These are phyloP conservation scores for Sanguinoderma infundibulare DNA, from an alignment of 1,284 basidiomycete species.

Conservation along the genomic window DNA sequence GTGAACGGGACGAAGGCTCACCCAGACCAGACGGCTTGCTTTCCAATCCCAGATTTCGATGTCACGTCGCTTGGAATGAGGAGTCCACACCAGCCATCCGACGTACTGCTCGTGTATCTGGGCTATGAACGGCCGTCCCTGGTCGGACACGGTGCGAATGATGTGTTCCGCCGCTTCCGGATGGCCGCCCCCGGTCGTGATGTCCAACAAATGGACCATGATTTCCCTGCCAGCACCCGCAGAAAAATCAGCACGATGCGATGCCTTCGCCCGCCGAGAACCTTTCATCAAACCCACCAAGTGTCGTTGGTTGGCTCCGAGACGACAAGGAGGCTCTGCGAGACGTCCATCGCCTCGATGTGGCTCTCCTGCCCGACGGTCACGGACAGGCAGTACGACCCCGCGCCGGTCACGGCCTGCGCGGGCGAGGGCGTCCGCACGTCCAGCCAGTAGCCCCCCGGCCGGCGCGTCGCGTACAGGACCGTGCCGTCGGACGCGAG, in stretches of 20 bases:
- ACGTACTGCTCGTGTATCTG: conserved; percentile 4
- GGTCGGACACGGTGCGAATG: background rate
- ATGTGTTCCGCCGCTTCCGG: background rate
- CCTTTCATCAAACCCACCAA: background rate
- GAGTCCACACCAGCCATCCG: conserved; percentile 1
- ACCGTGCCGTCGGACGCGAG: conserved; percentile 6
- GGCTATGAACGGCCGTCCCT: background rate
- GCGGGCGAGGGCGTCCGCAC: conserved; percentile 2
- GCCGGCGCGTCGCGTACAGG: conserved; percentile 1
- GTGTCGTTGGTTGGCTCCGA: background rate
- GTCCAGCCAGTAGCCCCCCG: conserved; percentile 3
- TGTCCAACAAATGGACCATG: conserved; percentile 1
- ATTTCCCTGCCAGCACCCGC: background rate
- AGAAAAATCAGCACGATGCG: background rate
- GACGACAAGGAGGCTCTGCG: conserved; percentile 5
- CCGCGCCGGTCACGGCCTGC: background rate
- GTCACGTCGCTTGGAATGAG: background rate
- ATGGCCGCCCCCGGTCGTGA: background rate
- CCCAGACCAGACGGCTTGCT: conserved; percentile 3
- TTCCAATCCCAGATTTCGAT: conserved; percentile 13
- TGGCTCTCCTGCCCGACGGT: background rate
- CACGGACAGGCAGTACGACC: background rate
- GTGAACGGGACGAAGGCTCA: background rate
- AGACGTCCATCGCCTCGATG: conserved; percentile 5
- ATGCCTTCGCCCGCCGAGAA: background rate